Evolutionary conservation across 768 basidiomycete genomes (phyloP).

Genomic region (Leccinum sublutescens): DNA sequence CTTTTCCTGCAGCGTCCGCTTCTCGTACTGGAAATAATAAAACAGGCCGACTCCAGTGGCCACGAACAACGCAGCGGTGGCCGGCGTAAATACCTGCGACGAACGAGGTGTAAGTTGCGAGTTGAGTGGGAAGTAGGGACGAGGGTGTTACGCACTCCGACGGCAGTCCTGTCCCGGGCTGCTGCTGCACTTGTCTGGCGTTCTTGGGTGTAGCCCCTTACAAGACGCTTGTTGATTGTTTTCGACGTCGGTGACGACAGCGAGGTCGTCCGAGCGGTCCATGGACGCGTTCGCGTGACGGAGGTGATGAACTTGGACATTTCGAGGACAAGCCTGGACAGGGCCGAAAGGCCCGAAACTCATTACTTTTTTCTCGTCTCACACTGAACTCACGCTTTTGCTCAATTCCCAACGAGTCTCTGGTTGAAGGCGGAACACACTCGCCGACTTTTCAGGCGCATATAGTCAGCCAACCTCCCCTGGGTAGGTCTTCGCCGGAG

Average conservation of each 20-base stretch:
- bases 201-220: conserved; percentile 18
- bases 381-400: background rate
- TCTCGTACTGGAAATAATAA: conserved; percentile 88
- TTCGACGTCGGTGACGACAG: background rate
- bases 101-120: background rate
- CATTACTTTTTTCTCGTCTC: background rate
- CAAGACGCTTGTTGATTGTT: background rate
- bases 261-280: conserved; percentile 8
- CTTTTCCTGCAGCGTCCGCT: conserved; percentile 70
- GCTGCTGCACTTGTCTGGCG: conserved; percentile 24
- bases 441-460: background rate
- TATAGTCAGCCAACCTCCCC: background rate
- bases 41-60: conserved; percentile 77
- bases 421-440: background rate
- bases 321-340: conserved; percentile 5
- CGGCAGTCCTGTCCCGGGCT: conserved; percentile 33
- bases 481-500: too few relatives aligned
- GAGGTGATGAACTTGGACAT: conserved; percentile 23
- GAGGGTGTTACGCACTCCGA: conserved; percentile 30
- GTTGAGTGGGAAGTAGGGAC: background rate
- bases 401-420: background rate
- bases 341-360: background rate
- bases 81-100: conserved; percentile 86
- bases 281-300: conserved; percentile 18
- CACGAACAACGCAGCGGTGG: conserved; percentile 81